phyloP scores from a whole-genome alignment of 1,284 basidiomycete genomes.

The Phenoliferia sp. region DNA sequence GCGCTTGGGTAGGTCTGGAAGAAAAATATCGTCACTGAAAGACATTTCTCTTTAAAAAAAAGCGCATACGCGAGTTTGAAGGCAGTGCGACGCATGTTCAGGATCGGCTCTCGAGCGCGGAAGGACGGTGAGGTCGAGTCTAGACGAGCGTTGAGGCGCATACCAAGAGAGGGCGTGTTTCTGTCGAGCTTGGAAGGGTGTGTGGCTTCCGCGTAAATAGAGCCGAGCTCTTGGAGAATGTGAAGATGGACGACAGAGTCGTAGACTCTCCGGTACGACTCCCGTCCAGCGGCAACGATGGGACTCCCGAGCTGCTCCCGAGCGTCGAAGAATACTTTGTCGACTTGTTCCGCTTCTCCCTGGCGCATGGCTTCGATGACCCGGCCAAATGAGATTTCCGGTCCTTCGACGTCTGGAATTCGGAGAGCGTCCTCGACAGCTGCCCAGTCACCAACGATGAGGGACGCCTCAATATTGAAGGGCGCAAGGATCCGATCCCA shows the following conservation, averaged over 20 bases:
- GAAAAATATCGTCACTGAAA: background rate
- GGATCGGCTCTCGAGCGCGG: slow-evolving; percentile 80
- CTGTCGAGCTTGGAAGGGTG: slow-evolving; percentile 9
- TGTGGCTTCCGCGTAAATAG: slow-evolving; percentile 63
- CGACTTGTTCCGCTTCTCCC: slow-evolving; percentile 13
- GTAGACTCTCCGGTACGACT: slow-evolving; percentile 80
- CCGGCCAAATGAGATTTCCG: slow-evolving; percentile 72
- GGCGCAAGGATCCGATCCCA: slow-evolving; percentile 76
- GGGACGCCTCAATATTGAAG: slow-evolving; percentile 89
- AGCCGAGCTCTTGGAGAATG: slow-evolving; percentile 78
- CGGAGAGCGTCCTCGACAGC: slow-evolving; percentile 63
- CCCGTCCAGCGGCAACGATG: slow-evolving; percentile 71
- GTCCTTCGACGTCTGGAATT: slow-evolving; percentile 47
- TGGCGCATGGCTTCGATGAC: slow-evolving; percentile 75
- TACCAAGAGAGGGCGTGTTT: slow-evolving; percentile 5
- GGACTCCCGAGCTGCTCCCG: slow-evolving; percentile 72
- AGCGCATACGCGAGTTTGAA: slow-evolving; percentile 63
- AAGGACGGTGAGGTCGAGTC: slow-evolving; percentile 82
- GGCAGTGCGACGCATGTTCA: slow-evolving; percentile 84
- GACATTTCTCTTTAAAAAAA: background rate
- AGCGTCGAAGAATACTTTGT: slow-evolving; percentile 58
- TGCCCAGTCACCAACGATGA: slow-evolving; percentile 92
- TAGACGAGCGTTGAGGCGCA: slow-evolving; percentile 48
- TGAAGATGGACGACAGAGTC: slow-evolving; percentile 83
- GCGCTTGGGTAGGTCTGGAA: slow-evolving; percentile 8